Evolutionary conservation across 805 yeast genomes (phyloP).

Genomic region (Yarrowia porcina): DNA sequence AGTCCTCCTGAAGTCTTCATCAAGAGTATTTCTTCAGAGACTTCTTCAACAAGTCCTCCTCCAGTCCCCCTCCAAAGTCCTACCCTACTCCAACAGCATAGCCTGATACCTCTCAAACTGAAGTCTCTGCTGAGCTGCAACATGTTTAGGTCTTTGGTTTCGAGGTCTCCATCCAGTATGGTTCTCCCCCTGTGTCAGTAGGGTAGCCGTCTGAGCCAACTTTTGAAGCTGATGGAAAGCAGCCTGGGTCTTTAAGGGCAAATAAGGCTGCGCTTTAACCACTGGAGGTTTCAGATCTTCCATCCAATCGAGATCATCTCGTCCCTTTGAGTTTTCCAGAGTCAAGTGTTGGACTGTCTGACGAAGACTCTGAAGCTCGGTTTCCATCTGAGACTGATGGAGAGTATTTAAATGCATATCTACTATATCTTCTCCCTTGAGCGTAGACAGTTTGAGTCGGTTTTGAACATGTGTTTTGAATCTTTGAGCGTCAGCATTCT

Average conservation of each 20-base stretch:
- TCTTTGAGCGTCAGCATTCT: background rate
- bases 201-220: background rate
- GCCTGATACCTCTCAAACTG: background rate
- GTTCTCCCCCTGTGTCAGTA: background rate
- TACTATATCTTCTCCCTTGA: slow-evolving; percentile 18
- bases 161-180: slow-evolving; percentile 11
- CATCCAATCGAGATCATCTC: slow-evolving; percentile 16
- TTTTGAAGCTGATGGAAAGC: slow-evolving; percentile 10
- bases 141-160: background rate
- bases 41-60: no score
- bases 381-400: slow-evolving; percentile 17
- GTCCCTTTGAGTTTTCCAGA: background rate
- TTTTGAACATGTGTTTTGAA: slow-evolving; percentile 13
- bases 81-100: background rate
- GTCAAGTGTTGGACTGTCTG: slow-evolving; percentile 12
- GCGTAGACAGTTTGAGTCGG: slow-evolving; percentile 6
- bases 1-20: no score
- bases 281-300: background rate
- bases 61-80: no score
- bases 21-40: no score
- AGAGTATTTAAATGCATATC: slow-evolving; percentile 23
- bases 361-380: slow-evolving; percentile 3
- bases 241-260: background rate
- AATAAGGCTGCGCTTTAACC: background rate
- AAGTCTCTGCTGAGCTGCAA: slow-evolving; percentile 5